Evolutionary conservation across 495 filamentous ascomycete genomes (phyloP).

Genomic region (Aspergillus mulundensis): DNA sequence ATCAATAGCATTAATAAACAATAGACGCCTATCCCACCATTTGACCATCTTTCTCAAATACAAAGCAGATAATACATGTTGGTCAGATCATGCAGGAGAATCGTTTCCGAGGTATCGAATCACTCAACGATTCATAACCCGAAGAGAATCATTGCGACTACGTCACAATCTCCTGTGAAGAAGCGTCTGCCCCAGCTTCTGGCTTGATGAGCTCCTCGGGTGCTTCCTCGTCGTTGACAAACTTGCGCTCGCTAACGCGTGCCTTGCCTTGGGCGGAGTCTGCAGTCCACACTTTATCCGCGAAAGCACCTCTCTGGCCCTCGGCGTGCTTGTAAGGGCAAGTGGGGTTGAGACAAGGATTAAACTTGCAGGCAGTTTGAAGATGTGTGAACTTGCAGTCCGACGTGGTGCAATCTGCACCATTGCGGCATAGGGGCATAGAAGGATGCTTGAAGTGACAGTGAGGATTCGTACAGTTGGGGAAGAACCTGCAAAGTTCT

Average conservation of each 20-base stretch:
- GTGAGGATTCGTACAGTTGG: constrained; percentile 81
- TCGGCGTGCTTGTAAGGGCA: constrained; percentile 91
- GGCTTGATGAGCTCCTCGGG: constrained; percentile 79
- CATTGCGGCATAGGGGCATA: constrained; percentile 85
- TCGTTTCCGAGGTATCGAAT: background rate
- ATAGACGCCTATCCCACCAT: constrained; percentile 32
- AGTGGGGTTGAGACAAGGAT: constrained; percentile 77
- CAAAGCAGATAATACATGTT: constrained; percentile 31
- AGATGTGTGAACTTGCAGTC: constrained; percentile 89
- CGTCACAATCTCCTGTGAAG: constrained; percentile 38
- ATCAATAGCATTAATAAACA: constrained; percentile 30
- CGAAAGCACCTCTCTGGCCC: constrained; percentile 73
- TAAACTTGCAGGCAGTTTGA: constrained; percentile 80
- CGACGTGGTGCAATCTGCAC: constrained; percentile 78
- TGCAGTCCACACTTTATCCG: constrained; percentile 88
- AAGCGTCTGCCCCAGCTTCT: constrained; percentile 35
- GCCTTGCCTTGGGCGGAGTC: constrained; percentile 43
- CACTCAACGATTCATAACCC: background rate
- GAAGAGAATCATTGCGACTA: constrained; percentile 15
- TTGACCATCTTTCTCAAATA: constrained; percentile 23
- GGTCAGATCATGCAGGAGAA: constrained; percentile 17
- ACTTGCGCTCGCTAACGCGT: constrained; percentile 90
- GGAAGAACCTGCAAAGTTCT: constrained; percentile 89
- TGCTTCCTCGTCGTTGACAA: constrained; percentile 64
- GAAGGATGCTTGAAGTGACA: constrained; percentile 84